A percentile compares a stretch with the other conserved stretches of the same genome.
Conservation (phyloP, 1,139 yeast genomes). For the Taphrina wiesneri region DNA sequence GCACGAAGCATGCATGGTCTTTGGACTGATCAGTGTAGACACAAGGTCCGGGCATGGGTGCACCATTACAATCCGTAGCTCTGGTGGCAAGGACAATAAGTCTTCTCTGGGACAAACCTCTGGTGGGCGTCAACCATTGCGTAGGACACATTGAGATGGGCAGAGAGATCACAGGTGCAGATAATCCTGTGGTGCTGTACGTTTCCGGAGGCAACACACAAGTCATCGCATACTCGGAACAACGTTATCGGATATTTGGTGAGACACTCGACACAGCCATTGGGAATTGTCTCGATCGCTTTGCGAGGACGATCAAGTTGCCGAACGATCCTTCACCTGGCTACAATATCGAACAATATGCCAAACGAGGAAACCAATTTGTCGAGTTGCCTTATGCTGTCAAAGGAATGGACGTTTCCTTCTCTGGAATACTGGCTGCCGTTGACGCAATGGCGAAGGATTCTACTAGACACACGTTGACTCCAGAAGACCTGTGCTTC, state of each 20-base stretch:
- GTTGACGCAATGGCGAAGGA: slow-evolving; percentile 74
- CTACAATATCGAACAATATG: slow-evolving; percentile 91
- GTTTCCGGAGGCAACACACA: slow-evolving; percentile 99
- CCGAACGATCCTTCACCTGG: slow-evolving; percentile 97
- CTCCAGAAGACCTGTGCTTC: slow-evolving; percentile 86
- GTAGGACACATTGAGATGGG: slow-evolving; percentile 99
- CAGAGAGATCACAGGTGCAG: slow-evolving; percentile 92
- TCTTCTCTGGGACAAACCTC: slow-evolving; percentile 76
- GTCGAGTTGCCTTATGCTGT: slow-evolving; percentile 90
- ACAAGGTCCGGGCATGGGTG: slow-evolving; percentile 99
- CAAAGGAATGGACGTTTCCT: slow-evolving; percentile 96
- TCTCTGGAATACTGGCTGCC: slow-evolving; percentile 90
- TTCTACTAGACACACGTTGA: slow-evolving; percentile 55
- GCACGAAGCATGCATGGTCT: not conserved
- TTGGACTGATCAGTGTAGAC: slow-evolving; percentile 49
- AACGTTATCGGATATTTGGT: slow-evolving; percentile 85
- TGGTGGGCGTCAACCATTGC: slow-evolving; percentile 95
- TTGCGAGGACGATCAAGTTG: slow-evolving; percentile 84
- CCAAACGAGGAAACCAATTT: slow-evolving; percentile 67
- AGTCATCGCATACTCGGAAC: slow-evolving; percentile 92
- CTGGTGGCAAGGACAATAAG: slow-evolving; percentile 86
- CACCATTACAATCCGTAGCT: slow-evolving; percentile 91
- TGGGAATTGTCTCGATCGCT: slow-evolving; percentile 93
- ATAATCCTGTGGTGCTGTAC: slow-evolving; percentile 89
- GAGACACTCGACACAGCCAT: slow-evolving; percentile 96